These are phyloP conservation scores for Pestalotiopsis sp. DNA, from an alignment of 2,329 filamentous ascomycete species.

Conservation along the genomic window DNA sequence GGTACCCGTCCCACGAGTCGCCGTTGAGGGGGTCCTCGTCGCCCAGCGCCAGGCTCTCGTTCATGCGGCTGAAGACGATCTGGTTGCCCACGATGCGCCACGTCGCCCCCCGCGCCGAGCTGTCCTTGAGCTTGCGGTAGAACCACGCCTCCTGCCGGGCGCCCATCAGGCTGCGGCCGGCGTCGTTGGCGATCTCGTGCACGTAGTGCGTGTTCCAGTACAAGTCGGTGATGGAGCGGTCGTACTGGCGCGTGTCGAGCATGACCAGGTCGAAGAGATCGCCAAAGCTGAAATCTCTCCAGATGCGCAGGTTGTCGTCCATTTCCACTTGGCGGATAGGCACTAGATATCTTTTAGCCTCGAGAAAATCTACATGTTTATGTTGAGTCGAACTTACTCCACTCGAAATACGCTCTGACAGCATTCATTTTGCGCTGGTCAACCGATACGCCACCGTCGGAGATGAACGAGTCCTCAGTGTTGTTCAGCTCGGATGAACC, in stretches of 20 bases:
- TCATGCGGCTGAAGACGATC: slow-evolving; percentile 57
- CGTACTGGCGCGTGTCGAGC: slow-evolving; percentile 70
- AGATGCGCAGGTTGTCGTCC: slow-evolving; percentile 71
- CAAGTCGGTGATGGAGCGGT: slow-evolving; percentile 64
- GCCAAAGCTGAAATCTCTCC: slow-evolving; percentile 68
- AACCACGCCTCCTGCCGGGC: slow-evolving; percentile 75
- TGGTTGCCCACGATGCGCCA: slow-evolving; percentile 76
- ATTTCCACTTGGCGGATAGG: slow-evolving; percentile 62
- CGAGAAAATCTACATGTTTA: too few relatives aligned
- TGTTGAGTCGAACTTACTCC: slow-evolving; percentile 49
- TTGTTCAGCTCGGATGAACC: slow-evolving; percentile 65
- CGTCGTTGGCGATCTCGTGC: slow-evolving; percentile 55
- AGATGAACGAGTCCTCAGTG: slow-evolving; percentile 65
- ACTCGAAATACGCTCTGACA: slow-evolving; percentile 71
- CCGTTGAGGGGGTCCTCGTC: slow-evolving; percentile 48
- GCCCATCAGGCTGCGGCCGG: slow-evolving; percentile 71
- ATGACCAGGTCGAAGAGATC: slow-evolving; percentile 68
- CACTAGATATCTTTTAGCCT: slow-evolving; percentile 30
- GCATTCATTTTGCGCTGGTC: slow-evolving; percentile 75
- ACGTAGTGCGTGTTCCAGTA: slow-evolving; percentile 67
- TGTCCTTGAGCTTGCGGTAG: slow-evolving; percentile 59
- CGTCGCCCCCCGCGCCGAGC: slow-evolving; percentile 60
- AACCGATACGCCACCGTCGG: slow-evolving; percentile 63
- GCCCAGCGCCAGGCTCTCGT: slow-evolving; percentile 32
- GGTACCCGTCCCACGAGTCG: slow-evolving; percentile 50